phyloP scores from a whole-genome alignment of 148 eudicot genomes.

The Simmondsia chinensis region DNA sequence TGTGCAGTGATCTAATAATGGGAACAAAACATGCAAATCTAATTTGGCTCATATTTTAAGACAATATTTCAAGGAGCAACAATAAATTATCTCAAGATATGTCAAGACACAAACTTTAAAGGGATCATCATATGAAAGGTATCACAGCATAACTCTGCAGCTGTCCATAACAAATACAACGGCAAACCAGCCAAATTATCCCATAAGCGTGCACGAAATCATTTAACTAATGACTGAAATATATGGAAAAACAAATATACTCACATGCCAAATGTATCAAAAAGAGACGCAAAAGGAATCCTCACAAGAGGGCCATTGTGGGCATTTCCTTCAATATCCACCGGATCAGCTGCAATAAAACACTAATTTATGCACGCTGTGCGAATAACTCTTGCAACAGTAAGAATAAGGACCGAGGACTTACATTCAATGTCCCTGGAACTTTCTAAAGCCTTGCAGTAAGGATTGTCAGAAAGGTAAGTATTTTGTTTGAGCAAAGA shows the following conservation, averaged over 20 bases:
- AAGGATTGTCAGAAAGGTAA: slow-evolving; percentile 60
- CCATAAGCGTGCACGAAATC: too few relatives aligned
- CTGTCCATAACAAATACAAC: too few relatives aligned
- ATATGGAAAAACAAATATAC: slow-evolving; percentile 21
- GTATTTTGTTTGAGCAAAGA: slow-evolving; percentile 36
- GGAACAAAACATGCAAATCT: too few relatives aligned
- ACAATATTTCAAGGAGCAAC: too few relatives aligned
- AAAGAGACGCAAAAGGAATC: slow-evolving; percentile 82
- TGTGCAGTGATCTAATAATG: too few relatives aligned
- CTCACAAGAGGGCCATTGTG: slow-evolving; percentile 59
- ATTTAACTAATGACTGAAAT: too few relatives aligned
- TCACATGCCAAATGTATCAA: slow-evolving; percentile 93
- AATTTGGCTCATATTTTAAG: too few relatives aligned
- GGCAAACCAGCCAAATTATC: too few relatives aligned
- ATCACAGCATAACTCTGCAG: too few relatives aligned
- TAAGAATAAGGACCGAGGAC: slow-evolving; percentile 12
- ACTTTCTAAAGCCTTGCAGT: slow-evolving; percentile 70
- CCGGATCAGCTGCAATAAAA: slow-evolving; percentile 67
- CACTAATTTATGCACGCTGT: slow-evolving; percentile 10
- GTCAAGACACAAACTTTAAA: too few relatives aligned
- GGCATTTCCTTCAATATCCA: slow-evolving; percentile 74
- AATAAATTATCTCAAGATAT: too few relatives aligned
- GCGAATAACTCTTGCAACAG: neutral
- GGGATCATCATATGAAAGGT: too few relatives aligned
- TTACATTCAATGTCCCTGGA: slow-evolving; percentile 74